Evolutionary conservation across 257 asterid genomes (phyloP), one percentile per base, ranked within the genome.

Genomic region (Fraxinus quadrangulata): DNA sequence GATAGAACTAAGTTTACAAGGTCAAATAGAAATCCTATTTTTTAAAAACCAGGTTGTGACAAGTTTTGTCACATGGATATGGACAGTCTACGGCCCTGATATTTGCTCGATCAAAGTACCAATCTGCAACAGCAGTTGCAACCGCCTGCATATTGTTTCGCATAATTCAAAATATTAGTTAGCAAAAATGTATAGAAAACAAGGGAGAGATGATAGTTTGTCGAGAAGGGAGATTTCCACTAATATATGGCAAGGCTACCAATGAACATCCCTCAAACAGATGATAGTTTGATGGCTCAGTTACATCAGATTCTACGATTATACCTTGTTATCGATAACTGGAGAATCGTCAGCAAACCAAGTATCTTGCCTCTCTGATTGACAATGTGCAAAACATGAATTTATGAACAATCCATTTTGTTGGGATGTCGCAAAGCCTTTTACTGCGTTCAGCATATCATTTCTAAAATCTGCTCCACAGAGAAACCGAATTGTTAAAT

Each of bases 371-470:
- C 96, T 89, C 89, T 96, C 99, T 0, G 99, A 88, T 79, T 93
- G 99, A 87, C 99, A 92, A 80, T 96, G 99, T 45, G 98, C 95
- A 30, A 96, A 96, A 78, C 99, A 96, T 31, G 99, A 93, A 81
- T 96, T 96, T 78, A 96, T 61, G 84, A 90, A 96, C 67, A 96
- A 54, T 28, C 98, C 99, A 14, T 83, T 93, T 70, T 89, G 87
- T 40, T 63, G 63, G 21, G 85, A 80, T 30, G 28, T 37, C 31
- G 90, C 83, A 72, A 96, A 92, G 40, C 78, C 80, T 85, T 47
- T 83, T 45, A 90, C 80, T n/a, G 96, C 81, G 40, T 75, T 81
- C 75, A 96, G 81, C 98, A 93, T 93, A 12, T 73, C 77, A 37
- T 67, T 86, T 86, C 99, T 85, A 82, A 96, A 96, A 66, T 82